These are phyloP conservation scores for Silene vulgaris DNA, from an alignment of 179 eudicot species.

Conservation along the genomic window DNA sequence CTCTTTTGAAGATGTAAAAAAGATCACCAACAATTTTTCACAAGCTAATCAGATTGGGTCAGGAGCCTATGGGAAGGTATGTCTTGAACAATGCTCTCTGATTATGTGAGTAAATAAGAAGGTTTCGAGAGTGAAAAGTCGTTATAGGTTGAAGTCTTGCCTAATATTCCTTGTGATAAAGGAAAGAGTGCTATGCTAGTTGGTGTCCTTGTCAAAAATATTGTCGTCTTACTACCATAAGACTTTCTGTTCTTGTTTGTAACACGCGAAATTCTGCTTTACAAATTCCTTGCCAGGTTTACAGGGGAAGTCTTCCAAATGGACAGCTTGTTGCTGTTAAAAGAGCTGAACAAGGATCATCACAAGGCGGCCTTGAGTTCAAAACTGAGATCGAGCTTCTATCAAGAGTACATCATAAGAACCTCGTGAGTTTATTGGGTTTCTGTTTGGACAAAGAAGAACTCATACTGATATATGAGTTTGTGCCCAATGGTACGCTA, in stretches of 20 bases:
- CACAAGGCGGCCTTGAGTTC: slow-evolving; percentile 60
- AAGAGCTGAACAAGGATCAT: slow-evolving; percentile 59
- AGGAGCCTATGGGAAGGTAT: slow-evolving; percentile 89
- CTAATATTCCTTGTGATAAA: no score
- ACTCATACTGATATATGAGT: slow-evolving; percentile 63
- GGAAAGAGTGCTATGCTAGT: no score
- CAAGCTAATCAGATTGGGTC: slow-evolving; percentile 56
- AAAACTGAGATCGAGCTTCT: slow-evolving; percentile 73
- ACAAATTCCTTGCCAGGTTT: slow-evolving; percentile 40
- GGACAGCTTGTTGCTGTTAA: slow-evolving; percentile 61
- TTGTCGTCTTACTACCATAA: no score
- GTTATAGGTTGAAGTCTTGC: no score
- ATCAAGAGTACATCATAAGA: slow-evolving; percentile 77
- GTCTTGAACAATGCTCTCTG: neutral
- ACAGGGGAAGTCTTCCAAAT: slow-evolving; percentile 45
- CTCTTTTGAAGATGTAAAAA: slow-evolving; percentile 59
- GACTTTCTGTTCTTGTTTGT: neutral
- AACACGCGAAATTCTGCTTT: neutral
- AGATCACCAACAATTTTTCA: slow-evolving; percentile 58
- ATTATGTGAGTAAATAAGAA: neutral
- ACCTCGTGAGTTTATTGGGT: slow-evolving; percentile 67
- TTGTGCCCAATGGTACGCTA: slow-evolving; percentile 58
- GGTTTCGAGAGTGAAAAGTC: no score
- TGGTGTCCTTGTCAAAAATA: no score
- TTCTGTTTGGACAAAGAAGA: slow-evolving; percentile 63